These are phyloP conservation scores for Cyphellophora europaea DNA, from an alignment of 2,329 filamentous ascomycete species.

Conservation along the genomic window DNA sequence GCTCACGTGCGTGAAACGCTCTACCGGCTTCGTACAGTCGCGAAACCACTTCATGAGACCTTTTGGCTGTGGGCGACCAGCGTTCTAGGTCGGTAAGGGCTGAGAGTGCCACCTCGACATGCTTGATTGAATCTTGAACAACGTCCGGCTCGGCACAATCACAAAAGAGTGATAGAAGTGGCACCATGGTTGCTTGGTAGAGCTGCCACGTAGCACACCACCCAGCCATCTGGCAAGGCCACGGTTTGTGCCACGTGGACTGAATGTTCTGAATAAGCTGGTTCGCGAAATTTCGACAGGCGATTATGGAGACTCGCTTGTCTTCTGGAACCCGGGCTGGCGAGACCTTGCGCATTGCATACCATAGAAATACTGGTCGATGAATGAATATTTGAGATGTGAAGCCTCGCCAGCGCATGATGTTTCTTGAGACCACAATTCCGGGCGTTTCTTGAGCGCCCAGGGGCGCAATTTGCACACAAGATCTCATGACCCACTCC, in stretches of 20 bases:
- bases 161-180: conserved; percentile 61
- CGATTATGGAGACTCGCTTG: conserved; percentile 57
- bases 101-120: too few relatives aligned
- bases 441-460: conserved; percentile 38
- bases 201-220: conserved; percentile 78
- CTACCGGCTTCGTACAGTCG: too few relatives aligned
- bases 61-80: too few relatives aligned
- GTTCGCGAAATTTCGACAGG: conserved; percentile 59
- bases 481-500: conserved; percentile 64
- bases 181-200: conserved; percentile 71
- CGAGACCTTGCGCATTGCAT: conserved; percentile 45
- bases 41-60: too few relatives aligned
- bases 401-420: conserved; percentile 76
- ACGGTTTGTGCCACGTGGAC: conserved; percentile 46
- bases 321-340: conserved; percentile 44
- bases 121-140: too few relatives aligned
- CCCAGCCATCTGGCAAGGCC: conserved; percentile 50
- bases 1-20: too few relatives aligned
- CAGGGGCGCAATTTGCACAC: conserved; percentile 54
- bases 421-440: conserved; percentile 17
- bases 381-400: conserved; percentile 69
- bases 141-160: too few relatives aligned
- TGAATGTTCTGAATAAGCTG: conserved; percentile 64
- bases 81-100: too few relatives aligned
- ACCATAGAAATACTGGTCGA: conserved; percentile 59